Base-by-base conservation (phyloP, 2,329 filamentous ascomycete genomes). In the Fusarium buharicum region DNA sequence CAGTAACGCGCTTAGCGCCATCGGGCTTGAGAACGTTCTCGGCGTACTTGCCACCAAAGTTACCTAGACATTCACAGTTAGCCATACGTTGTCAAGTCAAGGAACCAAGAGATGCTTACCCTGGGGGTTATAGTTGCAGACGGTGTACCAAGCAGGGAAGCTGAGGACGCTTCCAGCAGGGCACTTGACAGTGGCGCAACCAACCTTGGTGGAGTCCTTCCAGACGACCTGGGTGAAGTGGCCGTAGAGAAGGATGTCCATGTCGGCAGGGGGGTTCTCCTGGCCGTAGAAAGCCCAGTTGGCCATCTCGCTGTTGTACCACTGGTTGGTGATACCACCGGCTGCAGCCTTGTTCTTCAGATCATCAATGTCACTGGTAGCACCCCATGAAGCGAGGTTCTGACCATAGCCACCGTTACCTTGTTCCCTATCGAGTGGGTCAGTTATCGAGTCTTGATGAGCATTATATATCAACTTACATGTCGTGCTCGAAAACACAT, bases 121-220 rank as follows among this genome's bases (percentile, higher is more conserved):
- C 62, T 86, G 79, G 60, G 87, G 83, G 66, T 79, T 80, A 81
- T 97, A 97, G 84, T 97, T 94, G 88, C 92, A 97, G 71, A 96
- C 92, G 27, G 90, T 93, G 81, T 86, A 92, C 78, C 85, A 87
- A n/a, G 87, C 78, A 33, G 81, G 82, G 80, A 86, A 75, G 65
- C 56, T 66, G 18, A 72, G 62, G 62, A 85, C 76, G 30, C 79
- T 83, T 54, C 83, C 82, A 31, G 77, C 70, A 12, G 75, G 69
- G 77, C 89, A 90, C 73, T 93, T 89, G 47, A 87, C 84, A 77
- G 92, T 91, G 75, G 93, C 91, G 59, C 78, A 81, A 39, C 78
- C 78, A 22, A 79, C 71, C 59, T 72, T 72, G 43, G 67, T 70
- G 40, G 76, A 69, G 17, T 52, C 55, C 70, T 77, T 76, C 78